Evolutionary conservation across 371 early-diverging fungal species (phyloP).

Genomic region (Blakeslea trispora): DNA sequence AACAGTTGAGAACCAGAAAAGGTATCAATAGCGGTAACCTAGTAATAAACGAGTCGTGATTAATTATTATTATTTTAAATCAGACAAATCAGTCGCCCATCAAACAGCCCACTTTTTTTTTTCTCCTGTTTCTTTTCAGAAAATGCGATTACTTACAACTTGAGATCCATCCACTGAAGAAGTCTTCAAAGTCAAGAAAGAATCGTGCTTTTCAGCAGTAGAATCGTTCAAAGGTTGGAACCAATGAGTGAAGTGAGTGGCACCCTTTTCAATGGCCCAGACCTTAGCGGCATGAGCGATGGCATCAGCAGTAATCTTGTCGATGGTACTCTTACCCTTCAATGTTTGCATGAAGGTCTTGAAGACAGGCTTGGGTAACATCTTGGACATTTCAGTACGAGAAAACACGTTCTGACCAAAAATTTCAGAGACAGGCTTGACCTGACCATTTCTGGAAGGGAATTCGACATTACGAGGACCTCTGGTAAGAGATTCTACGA

Average conservation of each 20-base stretch:
- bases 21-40: constrained; percentile 85
- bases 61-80: constrained; percentile 3
- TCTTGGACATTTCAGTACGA: constrained; percentile 79
- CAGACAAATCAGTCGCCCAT: too few relatives aligned
- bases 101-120: not conserved
- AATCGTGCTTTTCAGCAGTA: constrained; percentile 99
- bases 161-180: constrained; percentile 75
- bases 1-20: constrained; percentile 96
- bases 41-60: constrained; percentile 2
- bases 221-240: constrained; percentile 98
- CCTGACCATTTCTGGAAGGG: constrained; percentile 71
- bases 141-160: constrained; percentile 61
- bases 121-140: not conserved
- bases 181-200: constrained; percentile 88
- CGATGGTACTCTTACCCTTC: constrained; percentile 84
- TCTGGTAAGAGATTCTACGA: constrained; percentile 51
- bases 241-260: constrained; percentile 98
- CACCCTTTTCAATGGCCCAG: constrained; percentile 95
- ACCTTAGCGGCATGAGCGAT: constrained; percentile 95
- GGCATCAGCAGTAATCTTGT: constrained; percentile 94
- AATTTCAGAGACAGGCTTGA: constrained; percentile 83
- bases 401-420: constrained; percentile 93
- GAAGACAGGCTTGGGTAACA: constrained; percentile 94
- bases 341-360: constrained; percentile 87
- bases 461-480: constrained; percentile 69